Percentiles rank a stretch among this genome's conserved stretches.
These are phyloP conservation scores for Colletotrichum magnum DNA, from an alignment of 2,329 filamentous ascomycete species.

Conservation along the genomic window DNA sequence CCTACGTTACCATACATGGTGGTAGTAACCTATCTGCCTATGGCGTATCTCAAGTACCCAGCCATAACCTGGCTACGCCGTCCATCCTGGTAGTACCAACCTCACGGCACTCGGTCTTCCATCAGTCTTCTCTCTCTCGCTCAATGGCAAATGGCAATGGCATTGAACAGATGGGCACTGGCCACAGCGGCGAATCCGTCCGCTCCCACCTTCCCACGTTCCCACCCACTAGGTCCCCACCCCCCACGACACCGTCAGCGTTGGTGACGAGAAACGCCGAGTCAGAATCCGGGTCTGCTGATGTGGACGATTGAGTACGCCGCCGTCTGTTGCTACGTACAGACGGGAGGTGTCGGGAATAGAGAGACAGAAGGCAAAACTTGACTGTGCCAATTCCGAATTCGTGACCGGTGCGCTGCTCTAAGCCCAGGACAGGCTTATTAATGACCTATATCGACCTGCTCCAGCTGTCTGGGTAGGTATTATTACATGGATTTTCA, in stretches of 20 bases:
- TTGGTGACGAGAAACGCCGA: slow-evolving; percentile 15
- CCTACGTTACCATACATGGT: no score
- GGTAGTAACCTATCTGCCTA: no score
- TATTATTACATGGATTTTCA: no score
- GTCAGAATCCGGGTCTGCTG: slow-evolving; percentile 26
- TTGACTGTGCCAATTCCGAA: not conserved
- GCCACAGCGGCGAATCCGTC: slow-evolving; percentile 14
- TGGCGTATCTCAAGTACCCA: no score
- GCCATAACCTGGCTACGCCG: no score
- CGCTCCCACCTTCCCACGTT: not conserved
- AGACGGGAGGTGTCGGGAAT: slow-evolving; percentile 15
- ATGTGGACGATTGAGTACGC: slow-evolving; percentile 8
- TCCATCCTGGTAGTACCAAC: no score
- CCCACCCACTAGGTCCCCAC: no score
- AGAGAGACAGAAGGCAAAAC: slow-evolving; percentile 14
- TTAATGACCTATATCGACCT: no score
- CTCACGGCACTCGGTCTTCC: no score
- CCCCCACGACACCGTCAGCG: slow-evolving; percentile 11
- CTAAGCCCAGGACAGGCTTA: no score
- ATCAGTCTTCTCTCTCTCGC: slow-evolving; percentile 1
- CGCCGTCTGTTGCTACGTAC: slow-evolving; percentile 4
- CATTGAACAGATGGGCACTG: slow-evolving; percentile 26
- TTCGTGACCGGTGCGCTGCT: no score
- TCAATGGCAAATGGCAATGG: not conserved
- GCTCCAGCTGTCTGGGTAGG: no score